Evolutionary conservation across 306 rosid genomes (phyloP).

Genomic region (Gynostemma pentaphyllum): DNA sequence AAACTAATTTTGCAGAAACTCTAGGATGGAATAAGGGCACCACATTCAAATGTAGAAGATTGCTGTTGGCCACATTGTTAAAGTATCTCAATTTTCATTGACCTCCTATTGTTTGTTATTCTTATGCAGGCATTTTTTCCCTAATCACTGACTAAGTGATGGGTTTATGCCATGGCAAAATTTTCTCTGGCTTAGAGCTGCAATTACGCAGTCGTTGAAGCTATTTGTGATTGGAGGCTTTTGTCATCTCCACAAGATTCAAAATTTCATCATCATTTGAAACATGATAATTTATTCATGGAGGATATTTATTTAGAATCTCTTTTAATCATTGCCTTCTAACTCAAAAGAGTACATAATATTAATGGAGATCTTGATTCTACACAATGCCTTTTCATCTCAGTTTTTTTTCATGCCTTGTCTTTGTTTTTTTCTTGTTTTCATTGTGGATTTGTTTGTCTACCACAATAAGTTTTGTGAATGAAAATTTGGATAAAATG

Average conservation of each 20-base stretch:
- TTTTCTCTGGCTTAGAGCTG: slow-evolving; percentile 28
- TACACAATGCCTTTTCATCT: not conserved
- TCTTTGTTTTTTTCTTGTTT: not conserved
- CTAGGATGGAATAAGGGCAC: slow-evolving; percentile 36
- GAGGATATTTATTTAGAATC: slow-evolving; percentile 30
- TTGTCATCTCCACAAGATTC: slow-evolving; percentile 26
- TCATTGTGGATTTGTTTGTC: not conserved
- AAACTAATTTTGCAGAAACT: slow-evolving; percentile 56
- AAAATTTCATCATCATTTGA: slow-evolving; percentile 32
- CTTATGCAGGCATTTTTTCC: slow-evolving; percentile 72
- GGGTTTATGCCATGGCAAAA: slow-evolving; percentile 40
- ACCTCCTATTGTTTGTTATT: slow-evolving; percentile 53
- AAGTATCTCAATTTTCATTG: slow-evolving; percentile 20
- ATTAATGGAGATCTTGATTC: not conserved
- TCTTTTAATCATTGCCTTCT: slow-evolving; percentile 25
- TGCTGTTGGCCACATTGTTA: slow-evolving; percentile 23
- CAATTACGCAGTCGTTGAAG: slow-evolving; percentile 17
- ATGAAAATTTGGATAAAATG: too few species aligned
- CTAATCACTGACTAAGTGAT: slow-evolving; percentile 42
- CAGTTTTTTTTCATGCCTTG: not conserved
- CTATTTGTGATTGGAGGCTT: slow-evolving; percentile 13
- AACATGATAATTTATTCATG: slow-evolving; percentile 44
- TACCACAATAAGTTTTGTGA: not conserved
- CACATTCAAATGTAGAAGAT: slow-evolving; percentile 29
- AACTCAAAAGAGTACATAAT: slow-evolving; percentile 30